Evolutionary conservation across 2,329 filamentous ascomycete genomes (phyloP).

Genomic region (Ascochyta pisi): DNA sequence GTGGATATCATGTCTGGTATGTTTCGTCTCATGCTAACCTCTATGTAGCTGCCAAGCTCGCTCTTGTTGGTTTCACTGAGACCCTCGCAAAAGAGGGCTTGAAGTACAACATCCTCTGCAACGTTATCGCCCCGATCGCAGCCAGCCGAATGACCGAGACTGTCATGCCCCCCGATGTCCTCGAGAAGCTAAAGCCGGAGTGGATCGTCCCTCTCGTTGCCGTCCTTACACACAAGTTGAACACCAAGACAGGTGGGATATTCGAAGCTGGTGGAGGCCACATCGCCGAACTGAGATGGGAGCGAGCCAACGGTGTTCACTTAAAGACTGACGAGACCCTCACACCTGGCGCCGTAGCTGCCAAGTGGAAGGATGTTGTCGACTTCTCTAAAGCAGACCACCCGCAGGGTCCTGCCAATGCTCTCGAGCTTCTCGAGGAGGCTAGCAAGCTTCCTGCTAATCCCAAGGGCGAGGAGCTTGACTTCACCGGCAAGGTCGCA

Average conservation of each 20-base stretch:
- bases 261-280: constrained; percentile 95
- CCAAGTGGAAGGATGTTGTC: constrained; percentile 86
- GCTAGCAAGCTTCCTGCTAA: constrained; percentile 40
- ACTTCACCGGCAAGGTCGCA: constrained; percentile 50
- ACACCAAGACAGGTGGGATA: constrained; percentile 86
- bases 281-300: constrained; percentile 92
- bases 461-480: constrained; percentile 40
- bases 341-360: constrained; percentile 84
- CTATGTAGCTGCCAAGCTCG: constrained; percentile 80
- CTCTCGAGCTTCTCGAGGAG: constrained; percentile 70
- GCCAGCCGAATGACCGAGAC: constrained; percentile 96
- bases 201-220: constrained; percentile 96
- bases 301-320: constrained; percentile 86
- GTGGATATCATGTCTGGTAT: constrained; percentile 17
- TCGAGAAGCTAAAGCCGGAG: constrained; percentile 85
- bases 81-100: constrained; percentile 95
- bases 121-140: constrained; percentile 94
- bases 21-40: constrained; percentile 29
- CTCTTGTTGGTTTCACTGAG: constrained; percentile 96
- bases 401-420: constrained; percentile 85
- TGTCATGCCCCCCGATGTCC: constrained; percentile 91
- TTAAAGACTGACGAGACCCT: constrained; percentile 88
- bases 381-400: constrained; percentile 87
- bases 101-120: constrained; percentile 97
- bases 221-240: constrained; percentile 83